These are phyloP conservation scores for Neurospora sp. DNA, from an alignment of 495 filamentous ascomycete species.

Conservation along the genomic window DNA sequence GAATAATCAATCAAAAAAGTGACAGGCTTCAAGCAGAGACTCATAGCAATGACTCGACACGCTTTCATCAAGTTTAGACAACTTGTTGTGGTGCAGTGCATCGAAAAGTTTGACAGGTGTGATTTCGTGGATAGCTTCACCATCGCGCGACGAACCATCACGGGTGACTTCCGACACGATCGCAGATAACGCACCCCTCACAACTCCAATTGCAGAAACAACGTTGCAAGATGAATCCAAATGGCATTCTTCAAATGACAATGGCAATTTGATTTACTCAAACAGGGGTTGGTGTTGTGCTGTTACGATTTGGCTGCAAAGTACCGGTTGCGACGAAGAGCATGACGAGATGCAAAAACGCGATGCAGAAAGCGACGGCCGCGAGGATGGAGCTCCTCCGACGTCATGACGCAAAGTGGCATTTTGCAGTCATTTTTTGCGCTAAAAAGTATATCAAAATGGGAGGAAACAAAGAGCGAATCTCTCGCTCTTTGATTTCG, in stretches of 20 bases:
- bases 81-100: background rate
- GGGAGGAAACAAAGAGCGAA: background rate
- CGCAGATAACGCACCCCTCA: background rate
- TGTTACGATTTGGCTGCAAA: conserved; percentile 25
- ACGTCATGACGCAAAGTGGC: background rate
- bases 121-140: conserved; percentile 33
- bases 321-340: conserved; percentile 7
- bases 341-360: conserved; percentile 17
- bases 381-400: background rate
- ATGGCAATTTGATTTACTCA: conserved; percentile 6
- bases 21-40: background rate
- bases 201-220: background rate
- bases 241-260: conserved; percentile 12
- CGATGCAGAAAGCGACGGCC: conserved; percentile 7
- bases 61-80: background rate
- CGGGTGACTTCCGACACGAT: conserved; percentile 13
- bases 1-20: background rate
- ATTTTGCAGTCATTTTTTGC: background rate
- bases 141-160: conserved; percentile 7
- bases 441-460: conserved; percentile 17
- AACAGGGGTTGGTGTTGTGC: conserved; percentile 22
- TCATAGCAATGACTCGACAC: background rate
- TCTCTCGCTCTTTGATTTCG: background rate
- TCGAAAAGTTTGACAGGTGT: background rate
- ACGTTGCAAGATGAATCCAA: conserved; percentile 13